phyloP scores from a whole-genome alignment of 2,329 filamentous ascomycete genomes.

The Lachnellula hyalina region DNA sequence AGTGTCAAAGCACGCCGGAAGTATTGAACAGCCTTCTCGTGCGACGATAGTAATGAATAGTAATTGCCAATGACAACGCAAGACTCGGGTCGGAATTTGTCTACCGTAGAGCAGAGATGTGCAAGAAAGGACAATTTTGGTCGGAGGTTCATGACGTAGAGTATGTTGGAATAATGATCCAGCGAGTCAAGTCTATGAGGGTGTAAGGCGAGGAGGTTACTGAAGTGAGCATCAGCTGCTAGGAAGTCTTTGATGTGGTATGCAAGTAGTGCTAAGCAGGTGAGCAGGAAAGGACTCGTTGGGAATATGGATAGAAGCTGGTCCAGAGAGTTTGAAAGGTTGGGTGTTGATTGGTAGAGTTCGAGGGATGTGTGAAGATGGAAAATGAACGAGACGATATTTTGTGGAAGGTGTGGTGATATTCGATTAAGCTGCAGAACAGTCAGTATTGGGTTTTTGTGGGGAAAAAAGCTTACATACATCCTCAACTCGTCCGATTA shows the following conservation, averaged over 20 bases:
- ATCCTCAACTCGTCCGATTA: slow-evolving; percentile 77
- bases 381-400: slow-evolving; percentile 92
- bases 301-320: slow-evolving; percentile 84
- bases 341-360: slow-evolving; percentile 77
- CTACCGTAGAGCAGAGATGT: slow-evolving; percentile 81
- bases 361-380: slow-evolving; percentile 87
- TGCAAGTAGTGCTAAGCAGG: slow-evolving; percentile 78
- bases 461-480: slow-evolving; percentile 42
- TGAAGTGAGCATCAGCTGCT: slow-evolving; percentile 61
- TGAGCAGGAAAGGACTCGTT: slow-evolving; percentile 80
- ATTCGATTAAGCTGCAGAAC: slow-evolving; percentile 61
- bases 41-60: slow-evolving; percentile 87
- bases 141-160: slow-evolving; percentile 84
- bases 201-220: slow-evolving; percentile 73
- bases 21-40: slow-evolving; percentile 97
- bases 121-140: slow-evolving; percentile 91
- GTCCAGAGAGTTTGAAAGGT: slow-evolving; percentile 67
- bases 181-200: slow-evolving; percentile 76
- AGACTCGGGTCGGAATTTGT: slow-evolving; percentile 95
- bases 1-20: slow-evolving; percentile 89
- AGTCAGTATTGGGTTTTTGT: slow-evolving; percentile 25
- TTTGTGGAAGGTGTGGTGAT: slow-evolving; percentile 70
- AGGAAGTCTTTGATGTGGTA: slow-evolving; percentile 87
- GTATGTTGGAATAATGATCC: slow-evolving; percentile 94
- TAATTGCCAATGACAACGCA: slow-evolving; percentile 98